phyloP scores from a whole-genome alignment of 202 grass and related monocot species.

The Musa balbisiana region DNA sequence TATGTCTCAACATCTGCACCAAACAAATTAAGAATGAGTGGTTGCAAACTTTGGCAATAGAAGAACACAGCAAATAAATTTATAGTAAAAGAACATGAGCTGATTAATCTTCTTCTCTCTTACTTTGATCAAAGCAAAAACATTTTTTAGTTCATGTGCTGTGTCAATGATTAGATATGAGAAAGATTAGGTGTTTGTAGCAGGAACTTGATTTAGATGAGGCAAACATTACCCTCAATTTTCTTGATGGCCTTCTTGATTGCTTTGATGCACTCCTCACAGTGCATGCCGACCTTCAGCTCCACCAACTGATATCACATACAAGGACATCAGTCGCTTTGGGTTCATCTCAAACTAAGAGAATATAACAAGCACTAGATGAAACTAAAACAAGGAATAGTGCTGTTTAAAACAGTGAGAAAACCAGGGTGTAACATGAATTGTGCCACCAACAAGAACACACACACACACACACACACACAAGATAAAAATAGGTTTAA shows the following conservation, averaged over 20 bases:
- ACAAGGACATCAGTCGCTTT: background rate
- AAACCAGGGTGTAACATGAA: no score
- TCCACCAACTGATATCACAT: slow-evolving; percentile 47
- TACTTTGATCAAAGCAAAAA: no score
- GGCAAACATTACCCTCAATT: slow-evolving; percentile 47
- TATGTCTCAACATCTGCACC: slow-evolving; percentile 86
- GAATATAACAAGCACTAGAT: no score
- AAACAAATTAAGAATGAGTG: background rate
- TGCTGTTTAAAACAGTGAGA: no score
- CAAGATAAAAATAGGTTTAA: background rate
- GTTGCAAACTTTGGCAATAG: no score
- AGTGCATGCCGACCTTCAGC: slow-evolving; percentile 91
- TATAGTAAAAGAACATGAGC: no score
- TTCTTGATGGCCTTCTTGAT: slow-evolving; percentile 94
- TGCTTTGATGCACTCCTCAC: slow-evolving; percentile 84
- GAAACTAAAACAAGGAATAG: background rate
- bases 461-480: background rate
- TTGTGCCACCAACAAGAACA: no score
- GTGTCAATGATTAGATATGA: background rate
- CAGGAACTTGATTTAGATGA: background rate
- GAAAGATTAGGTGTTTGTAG: background rate
- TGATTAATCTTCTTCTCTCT: no score
- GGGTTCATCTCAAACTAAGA: no score
- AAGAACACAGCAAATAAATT: no score
- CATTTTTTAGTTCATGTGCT: no score